Base-by-base conservation (phyloP, 2,329 filamentous ascomycete genomes). In the Mariannaea elegans region DNA sequence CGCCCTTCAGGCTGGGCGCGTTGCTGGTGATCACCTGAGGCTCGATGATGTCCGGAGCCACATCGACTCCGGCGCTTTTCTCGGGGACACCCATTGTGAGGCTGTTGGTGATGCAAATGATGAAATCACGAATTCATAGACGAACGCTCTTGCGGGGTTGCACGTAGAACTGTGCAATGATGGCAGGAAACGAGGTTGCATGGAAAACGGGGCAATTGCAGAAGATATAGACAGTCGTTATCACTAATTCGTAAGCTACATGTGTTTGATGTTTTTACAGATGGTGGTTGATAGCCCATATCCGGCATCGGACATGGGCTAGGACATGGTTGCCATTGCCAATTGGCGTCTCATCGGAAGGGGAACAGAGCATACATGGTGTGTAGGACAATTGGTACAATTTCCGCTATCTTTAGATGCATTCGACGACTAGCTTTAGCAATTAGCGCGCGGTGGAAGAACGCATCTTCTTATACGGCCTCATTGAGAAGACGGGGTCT, bases 201-300 rank as follows among this genome's bases (percentile, higher is more conserved):
- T 38, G 41, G 32, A 18, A 23, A 47, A 41, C 34, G 32, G 55
- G 55, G 55, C n/a, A 18, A 9, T 24, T 29, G 31, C 13, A 34
- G 18, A 52, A 51, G 55, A 51, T 58, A 52, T 58, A 58, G 32
- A 47, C 32, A 27, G 16, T 57, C 24, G 41, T 34, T 52, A 58
- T 58, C 55, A 34, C 55, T 47, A 34, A 18, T 41, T 41, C 14
- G 7, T 14, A 7, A 18, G 13, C 9, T 8, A 42, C 18, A 7
- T 16, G 38, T 42, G 24, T 12, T 29, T 29, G 18, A 19, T 24
- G 38, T 21, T n/a, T n/a, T 32, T 16, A 29, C 16, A 32, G 27
- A n/a, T 23, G 47, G 7, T 45, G 23, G 16, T 45, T 38, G 54
- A 56, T 50, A 56, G 46, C 46, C 47, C 41, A 41, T 34, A 58